Conservation (phyloP, 345 rosid genomes). For the Pugionium dolabratum region DNA sequence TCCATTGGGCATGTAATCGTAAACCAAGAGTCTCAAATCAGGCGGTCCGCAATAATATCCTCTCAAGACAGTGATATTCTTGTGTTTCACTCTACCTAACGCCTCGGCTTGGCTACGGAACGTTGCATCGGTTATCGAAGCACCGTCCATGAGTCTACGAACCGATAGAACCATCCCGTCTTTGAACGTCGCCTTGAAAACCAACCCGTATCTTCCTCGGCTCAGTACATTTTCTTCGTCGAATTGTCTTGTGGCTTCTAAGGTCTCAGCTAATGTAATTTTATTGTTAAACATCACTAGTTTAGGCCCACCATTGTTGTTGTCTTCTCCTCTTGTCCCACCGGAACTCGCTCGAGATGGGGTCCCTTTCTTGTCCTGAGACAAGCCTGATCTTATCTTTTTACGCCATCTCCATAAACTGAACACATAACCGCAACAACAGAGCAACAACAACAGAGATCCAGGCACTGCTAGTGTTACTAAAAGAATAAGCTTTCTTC, state of each 20-base stretch:
- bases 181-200: conserved; percentile 57
- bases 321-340: conserved; percentile 55
- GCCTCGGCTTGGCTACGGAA: conserved; percentile 60
- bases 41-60: conserved; percentile 67
- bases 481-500: conserved; percentile 60
- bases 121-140: conserved; percentile 48
- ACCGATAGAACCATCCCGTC: conserved; percentile 66
- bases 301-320: conserved; percentile 71
- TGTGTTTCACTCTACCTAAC: conserved; percentile 59
- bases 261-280: conserved; percentile 60
- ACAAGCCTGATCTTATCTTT: conserved; percentile 53
- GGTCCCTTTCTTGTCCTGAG: conserved; percentile 67
- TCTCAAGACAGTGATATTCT: conserved; percentile 55
- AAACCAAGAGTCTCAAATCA: conserved; percentile 52
- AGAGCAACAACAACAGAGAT: conserved; percentile 48
- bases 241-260: conserved; percentile 63
- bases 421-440: conserved; percentile 63
- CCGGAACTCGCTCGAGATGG: conserved; percentile 64
- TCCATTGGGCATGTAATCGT: conserved; percentile 73
- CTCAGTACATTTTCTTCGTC: conserved; percentile 66
- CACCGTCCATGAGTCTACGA: conserved; percentile 55
- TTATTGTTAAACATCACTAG: conserved; percentile 75
- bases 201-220: conserved; percentile 56
- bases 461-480: conserved; percentile 50
- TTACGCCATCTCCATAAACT: conserved; percentile 67